Conservation (phyloP, 352 stramenopile genomes). For the Pythium grandisporangium region DNA sequence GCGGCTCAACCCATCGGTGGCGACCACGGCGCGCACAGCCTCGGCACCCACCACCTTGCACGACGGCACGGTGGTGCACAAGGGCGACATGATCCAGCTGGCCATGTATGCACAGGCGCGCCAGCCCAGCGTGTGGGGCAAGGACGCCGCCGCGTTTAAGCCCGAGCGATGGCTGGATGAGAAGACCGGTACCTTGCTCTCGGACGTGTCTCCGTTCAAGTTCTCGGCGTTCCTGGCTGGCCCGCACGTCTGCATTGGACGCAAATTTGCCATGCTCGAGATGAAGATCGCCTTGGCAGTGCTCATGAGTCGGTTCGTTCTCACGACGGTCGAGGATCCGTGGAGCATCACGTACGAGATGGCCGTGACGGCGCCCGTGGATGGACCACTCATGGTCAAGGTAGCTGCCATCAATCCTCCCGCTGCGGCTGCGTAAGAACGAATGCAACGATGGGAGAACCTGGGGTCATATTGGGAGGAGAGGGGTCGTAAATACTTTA, state of each 20-base stretch:
- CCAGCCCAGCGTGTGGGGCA: slow-evolving; percentile 17
- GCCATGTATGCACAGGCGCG: slow-evolving; percentile 19
- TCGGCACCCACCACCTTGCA: slow-evolving; percentile 22
- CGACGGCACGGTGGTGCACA: slow-evolving; percentile 34
- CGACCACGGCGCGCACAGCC: slow-evolving; percentile 35
- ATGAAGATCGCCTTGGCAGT: slow-evolving; percentile 47
- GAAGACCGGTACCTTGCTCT: slow-evolving; percentile 4
- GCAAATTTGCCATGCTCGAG: slow-evolving; percentile 41
- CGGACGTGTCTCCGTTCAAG: slow-evolving; percentile 15
- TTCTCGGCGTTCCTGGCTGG: slow-evolving; percentile 38
- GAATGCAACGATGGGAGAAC: too few relatives aligned
- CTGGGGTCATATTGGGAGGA: too few relatives aligned
- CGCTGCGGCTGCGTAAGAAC: too few relatives aligned
- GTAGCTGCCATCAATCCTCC: too few relatives aligned
- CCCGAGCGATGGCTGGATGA: slow-evolving; percentile 23
- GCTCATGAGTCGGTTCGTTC: slow-evolving; percentile 33
- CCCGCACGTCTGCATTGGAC: slow-evolving; percentile 45
- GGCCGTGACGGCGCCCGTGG: slow-evolving; percentile 29
- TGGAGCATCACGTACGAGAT: slow-evolving; percentile 36
- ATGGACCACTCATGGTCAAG: slow-evolving; percentile 14
- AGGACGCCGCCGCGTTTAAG: slow-evolving; percentile 21
- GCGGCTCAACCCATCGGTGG: slow-evolving; percentile 49
- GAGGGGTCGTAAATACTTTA: too few relatives aligned
- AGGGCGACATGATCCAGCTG: slow-evolving; percentile 16
- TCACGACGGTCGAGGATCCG: slow-evolving; percentile 32